phyloP scores from a whole-genome alignment of 768 basidiomycete genomes.

The Grammothele lineata region DNA sequence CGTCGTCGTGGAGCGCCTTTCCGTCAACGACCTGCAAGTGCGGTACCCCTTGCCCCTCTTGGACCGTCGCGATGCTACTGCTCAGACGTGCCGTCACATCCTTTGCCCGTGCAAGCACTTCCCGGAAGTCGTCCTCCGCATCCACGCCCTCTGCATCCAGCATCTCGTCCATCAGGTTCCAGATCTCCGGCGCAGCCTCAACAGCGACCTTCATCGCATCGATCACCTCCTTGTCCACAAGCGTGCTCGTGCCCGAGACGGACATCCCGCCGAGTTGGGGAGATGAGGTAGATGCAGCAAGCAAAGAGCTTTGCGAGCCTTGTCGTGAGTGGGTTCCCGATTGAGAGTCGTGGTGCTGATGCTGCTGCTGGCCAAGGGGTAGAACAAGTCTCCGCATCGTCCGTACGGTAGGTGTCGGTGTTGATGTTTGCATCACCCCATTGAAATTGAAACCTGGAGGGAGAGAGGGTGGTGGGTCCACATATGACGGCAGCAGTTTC shows the following conservation, averaged over 20 bases:
- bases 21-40: conserved; percentile 40
- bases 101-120: conserved; percentile 58
- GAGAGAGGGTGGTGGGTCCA: conserved; percentile 32
- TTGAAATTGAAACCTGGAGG: conserved; percentile 41
- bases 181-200: conserved; percentile 75
- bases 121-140: conserved; percentile 41
- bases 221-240: conserved; percentile 76
- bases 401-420: conserved; percentile 25
- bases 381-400: conserved; percentile 21
- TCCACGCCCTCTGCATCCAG: conserved; percentile 47
- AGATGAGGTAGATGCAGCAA: conserved; percentile 35
- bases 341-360: conserved; percentile 21
- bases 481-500: conserved; percentile 68
- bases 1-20: conserved; percentile 69
- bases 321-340: conserved; percentile 39
- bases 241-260: conserved; percentile 51
- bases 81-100: conserved; percentile 59
- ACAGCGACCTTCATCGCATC: conserved; percentile 77
- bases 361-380: conserved; percentile 10
- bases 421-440: conserved; percentile 10
- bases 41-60: conserved; percentile 40
- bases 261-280: conserved; percentile 43
- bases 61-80: conserved; percentile 52
- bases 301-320: conserved; percentile 39
- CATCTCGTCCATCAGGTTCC: conserved; percentile 75